Evolutionary conservation across 768 basidiomycete species (phyloP).

Genomic region (Pholiota conissans): DNA sequence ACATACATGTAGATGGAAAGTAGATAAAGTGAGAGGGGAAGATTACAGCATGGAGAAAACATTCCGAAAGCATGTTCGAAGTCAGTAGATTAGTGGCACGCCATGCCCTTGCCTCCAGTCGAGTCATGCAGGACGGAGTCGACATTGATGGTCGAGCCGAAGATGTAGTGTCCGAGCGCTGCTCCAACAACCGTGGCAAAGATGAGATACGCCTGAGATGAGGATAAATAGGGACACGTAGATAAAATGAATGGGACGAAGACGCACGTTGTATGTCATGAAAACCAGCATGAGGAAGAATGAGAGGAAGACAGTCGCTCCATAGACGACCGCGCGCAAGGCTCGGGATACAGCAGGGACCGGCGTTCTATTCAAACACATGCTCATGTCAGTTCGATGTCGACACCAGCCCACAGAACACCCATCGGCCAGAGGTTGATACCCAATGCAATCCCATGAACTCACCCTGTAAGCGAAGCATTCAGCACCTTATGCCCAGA

Average conservation of each 20-base stretch:
- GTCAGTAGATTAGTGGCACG: constrained; percentile 61
- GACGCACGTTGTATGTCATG: constrained; percentile 93
- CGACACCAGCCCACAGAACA: background rate
- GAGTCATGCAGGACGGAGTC: constrained; percentile 52
- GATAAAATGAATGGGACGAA: background rate
- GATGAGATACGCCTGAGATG: constrained; percentile 81
- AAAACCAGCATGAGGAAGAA: constrained; percentile 95
- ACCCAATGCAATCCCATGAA: background rate
- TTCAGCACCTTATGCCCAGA: constrained; percentile 43
- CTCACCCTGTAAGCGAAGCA: constrained; percentile 42
- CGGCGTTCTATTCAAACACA: constrained; percentile 36
- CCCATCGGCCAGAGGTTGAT: background rate
- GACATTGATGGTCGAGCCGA: constrained; percentile 62
- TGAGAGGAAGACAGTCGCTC: constrained; percentile 72
- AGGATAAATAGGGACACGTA: background rate
- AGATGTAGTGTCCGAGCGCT: constrained; percentile 80
- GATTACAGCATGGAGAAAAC: constrained; percentile 4
- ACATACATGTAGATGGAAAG: background rate
- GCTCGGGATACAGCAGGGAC: constrained; percentile 51
- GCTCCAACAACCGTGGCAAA: constrained; percentile 80
- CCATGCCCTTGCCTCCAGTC: constrained; percentile 62
- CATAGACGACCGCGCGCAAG: constrained; percentile 72
- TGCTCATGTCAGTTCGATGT: background rate
- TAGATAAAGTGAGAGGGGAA: constrained; percentile 1
- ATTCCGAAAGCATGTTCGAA: background rate